Evolutionary conservation across 106 monocot genomes (phyloP).

Genomic region (Narthecium ossifragum): DNA sequence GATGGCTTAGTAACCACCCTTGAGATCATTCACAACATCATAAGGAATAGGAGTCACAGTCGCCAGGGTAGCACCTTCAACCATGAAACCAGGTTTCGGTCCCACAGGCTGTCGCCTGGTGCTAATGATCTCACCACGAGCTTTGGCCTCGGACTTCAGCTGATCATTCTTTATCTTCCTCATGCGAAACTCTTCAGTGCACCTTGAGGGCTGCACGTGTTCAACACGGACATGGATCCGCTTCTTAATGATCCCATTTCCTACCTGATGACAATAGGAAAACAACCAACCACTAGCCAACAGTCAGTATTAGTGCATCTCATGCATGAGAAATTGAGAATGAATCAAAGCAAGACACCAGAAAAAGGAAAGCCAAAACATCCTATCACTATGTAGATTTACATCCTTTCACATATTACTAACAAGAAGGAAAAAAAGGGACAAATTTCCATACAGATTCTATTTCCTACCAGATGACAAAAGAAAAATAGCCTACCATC

Average conservation of each 20-base stretch:
- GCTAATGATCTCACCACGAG: constrained; percentile 57
- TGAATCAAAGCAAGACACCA: not conserved
- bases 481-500: no score
- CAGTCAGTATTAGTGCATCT: no score
- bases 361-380: not conserved
- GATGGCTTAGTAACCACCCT: constrained; percentile 52
- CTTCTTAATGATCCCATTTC: constrained; percentile 66
- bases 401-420: no score
- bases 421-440: no score
- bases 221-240: constrained; percentile 63
- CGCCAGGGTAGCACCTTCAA: constrained; percentile 55
- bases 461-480: no score
- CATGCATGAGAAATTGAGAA: not conserved
- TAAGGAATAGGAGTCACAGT: constrained; percentile 76
- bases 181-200: constrained; percentile 46
- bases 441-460: no score
- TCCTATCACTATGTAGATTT: no score
- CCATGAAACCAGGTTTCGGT: constrained; percentile 78
- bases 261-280: constrained; percentile 46
- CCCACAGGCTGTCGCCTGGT: constrained; percentile 65
- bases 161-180: constrained; percentile 55
- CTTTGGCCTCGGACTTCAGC: constrained; percentile 56
- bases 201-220: constrained; percentile 63
- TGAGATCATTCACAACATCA: constrained; percentile 79
- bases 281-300: no score